phyloP scores from a whole-genome alignment of 2,329 filamentous ascomycete genomes.

The Botrytis hyacinthi region DNA sequence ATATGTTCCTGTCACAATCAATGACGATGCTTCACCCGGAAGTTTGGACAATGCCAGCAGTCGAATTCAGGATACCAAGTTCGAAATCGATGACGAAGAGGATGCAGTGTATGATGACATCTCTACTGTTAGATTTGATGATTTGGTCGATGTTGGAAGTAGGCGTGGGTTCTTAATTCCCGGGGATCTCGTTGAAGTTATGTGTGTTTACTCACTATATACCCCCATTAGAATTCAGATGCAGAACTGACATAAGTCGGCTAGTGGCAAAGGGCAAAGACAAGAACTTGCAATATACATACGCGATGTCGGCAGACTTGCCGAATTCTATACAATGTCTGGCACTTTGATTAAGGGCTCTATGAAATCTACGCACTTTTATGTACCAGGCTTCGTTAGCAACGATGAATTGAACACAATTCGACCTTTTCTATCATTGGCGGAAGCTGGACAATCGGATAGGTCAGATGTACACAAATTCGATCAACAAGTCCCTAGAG shows the following conservation, averaged over 20 bases:
- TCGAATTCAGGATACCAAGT: constrained; percentile 9
- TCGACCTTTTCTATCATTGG: constrained; percentile 46
- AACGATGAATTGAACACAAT: constrained; percentile 44
- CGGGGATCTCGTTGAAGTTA: constrained; percentile 39
- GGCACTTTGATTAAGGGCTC: constrained; percentile 47
- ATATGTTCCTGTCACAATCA: constrained; percentile 3
- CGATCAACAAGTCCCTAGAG: constrained; percentile 45
- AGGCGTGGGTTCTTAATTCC: constrained; percentile 36
- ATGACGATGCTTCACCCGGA: constrained; percentile 13
- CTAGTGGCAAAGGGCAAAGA: constrained; percentile 16
- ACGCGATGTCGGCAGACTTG: constrained; percentile 41
- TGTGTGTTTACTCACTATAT: constrained; percentile 25
- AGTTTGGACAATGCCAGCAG: constrained; percentile 23
- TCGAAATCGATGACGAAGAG: constrained; percentile 27
- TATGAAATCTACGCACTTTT: constrained; percentile 42
- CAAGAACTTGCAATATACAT: constrained; percentile 50
- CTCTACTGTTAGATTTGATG: constrained; percentile 44
- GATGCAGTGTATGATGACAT: constrained; percentile 28
- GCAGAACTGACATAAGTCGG: background rate
- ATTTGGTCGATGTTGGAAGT: constrained; percentile 47
- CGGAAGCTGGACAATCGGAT: constrained; percentile 39
- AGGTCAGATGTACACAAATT: constrained; percentile 40
- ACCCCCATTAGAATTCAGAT: background rate
- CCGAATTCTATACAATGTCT: constrained; percentile 50
- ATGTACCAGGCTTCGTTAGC: constrained; percentile 46